Percentiles rank a stretch among this genome's conserved stretches.
Conservation (phyloP, 2,329 filamentous ascomycete genomes). For the Monilinia fructicola region DNA sequence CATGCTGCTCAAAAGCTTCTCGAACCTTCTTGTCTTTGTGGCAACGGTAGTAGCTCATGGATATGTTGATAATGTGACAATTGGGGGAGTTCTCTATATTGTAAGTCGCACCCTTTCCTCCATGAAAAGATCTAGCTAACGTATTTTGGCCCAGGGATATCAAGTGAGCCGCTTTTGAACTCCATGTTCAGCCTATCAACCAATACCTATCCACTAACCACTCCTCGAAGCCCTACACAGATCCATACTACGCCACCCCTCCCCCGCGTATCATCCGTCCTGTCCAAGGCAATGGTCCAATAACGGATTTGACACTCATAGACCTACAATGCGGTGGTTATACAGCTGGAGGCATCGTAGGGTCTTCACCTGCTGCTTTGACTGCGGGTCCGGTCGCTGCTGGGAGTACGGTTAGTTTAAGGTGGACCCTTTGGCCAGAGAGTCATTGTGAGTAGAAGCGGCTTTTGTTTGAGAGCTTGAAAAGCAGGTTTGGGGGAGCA, state of each 20-base stretch:
- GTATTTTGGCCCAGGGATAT: constrained; percentile 33
- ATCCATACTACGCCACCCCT: constrained; percentile 45
- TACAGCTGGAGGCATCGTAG: constrained; percentile 48
- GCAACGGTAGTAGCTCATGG: constrained; percentile 28
- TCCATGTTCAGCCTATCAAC: constrained; percentile 22
- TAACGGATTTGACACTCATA: constrained; percentile 52
- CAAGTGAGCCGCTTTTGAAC: constrained; percentile 34
- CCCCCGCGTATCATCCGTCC: constrained; percentile 56
- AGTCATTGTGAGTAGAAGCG: constrained; percentile 31
- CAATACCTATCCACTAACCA: neutral
- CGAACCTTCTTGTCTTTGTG: constrained; percentile 25
- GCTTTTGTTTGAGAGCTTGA: neutral
- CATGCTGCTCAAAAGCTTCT: constrained; percentile 20
- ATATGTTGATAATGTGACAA: constrained; percentile 33
- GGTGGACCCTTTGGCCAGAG: constrained; percentile 54
- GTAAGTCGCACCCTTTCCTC: neutral
- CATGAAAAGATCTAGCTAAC: neutral
- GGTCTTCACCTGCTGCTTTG: constrained; percentile 53
- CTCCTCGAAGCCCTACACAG: constrained; percentile 42
- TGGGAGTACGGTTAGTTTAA: constrained; percentile 53
- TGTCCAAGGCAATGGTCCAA: constrained; percentile 58
- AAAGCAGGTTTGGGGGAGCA: neutral
- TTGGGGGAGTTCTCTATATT: constrained; percentile 30
- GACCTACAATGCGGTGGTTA: constrained; percentile 59
- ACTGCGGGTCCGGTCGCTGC: constrained; percentile 55